phyloP scores from a whole-genome alignment of 2,329 filamentous ascomycete genomes.

The Cladophialophora immunda region DNA sequence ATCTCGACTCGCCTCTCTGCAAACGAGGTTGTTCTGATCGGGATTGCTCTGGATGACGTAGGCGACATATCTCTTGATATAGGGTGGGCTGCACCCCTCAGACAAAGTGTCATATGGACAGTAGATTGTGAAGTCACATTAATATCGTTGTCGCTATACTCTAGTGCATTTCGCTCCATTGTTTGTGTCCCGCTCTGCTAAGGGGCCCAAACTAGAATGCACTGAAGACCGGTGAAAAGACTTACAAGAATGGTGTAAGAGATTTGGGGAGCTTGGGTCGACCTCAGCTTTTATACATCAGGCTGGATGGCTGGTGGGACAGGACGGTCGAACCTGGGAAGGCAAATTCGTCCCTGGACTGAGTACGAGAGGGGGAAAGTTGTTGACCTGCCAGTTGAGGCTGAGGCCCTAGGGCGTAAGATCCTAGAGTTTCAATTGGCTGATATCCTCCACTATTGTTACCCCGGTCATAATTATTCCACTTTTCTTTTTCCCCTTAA shows the following conservation, averaged over 20 bases:
- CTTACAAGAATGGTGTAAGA: background rate
- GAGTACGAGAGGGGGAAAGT: constrained; percentile 7
- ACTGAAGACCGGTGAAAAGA: background rate
- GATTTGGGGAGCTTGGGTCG: background rate
- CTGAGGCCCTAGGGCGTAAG: background rate
- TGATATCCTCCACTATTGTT: background rate
- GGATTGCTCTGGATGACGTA: background rate
- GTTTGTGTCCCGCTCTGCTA: background rate
- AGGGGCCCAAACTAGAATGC: background rate
- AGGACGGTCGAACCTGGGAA: background rate
- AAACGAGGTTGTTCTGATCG: background rate
- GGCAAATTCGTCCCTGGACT: background rate
- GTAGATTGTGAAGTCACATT: constrained; percentile 15
- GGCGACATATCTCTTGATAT: background rate
- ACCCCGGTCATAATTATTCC: background rate
- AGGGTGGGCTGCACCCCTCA: background rate
- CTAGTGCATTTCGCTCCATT: background rate
- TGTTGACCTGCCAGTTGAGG: background rate
- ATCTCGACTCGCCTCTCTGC: background rate
- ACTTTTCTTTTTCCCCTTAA: background rate
- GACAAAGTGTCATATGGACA: constrained; percentile 20
- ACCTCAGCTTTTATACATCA: background rate
- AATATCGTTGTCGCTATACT: constrained; percentile 23
- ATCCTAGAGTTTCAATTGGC: background rate
- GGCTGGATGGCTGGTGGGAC: background rate